Evolutionary conservation across 2,329 filamentous ascomycete genomes (phyloP).

Genomic region (Neurospora sp.): DNA sequence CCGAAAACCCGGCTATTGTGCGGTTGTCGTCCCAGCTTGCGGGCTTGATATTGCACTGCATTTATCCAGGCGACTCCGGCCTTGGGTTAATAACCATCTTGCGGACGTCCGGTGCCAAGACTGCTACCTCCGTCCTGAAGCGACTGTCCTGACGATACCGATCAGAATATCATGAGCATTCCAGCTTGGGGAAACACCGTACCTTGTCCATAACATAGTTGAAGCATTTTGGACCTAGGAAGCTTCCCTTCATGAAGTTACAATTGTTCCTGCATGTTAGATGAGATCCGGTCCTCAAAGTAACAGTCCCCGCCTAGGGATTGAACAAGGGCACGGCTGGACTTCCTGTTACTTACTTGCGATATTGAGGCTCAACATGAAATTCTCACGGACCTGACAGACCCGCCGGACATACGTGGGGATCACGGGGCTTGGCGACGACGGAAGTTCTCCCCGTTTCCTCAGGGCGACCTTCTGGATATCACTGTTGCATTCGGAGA

Average conservation of each 20-base stretch:
- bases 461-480: neutral
- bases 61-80: conserved; percentile 18
- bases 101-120: conserved; percentile 15
- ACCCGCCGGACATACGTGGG: neutral
- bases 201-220: neutral
- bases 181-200: neutral
- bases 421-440: neutral
- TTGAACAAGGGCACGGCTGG: neutral
- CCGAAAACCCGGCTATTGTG: neutral
- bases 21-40: neutral
- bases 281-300: neutral
- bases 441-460: neutral
- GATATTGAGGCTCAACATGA: neutral
- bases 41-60: conserved; percentile 12
- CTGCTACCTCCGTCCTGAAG: conserved; percentile 2
- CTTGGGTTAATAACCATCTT: conserved; percentile 12
- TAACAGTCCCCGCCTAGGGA: neutral
- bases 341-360: neutral
- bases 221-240: conserved; percentile 14
- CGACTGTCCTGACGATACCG: neutral
- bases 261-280: conserved; percentile 12
- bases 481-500: neutral
- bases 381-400: neutral
- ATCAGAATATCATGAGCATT: neutral
- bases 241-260: conserved; percentile 8